phyloP scores from a whole-genome alignment of 768 basidiomycete species.

The Mycena amicta region DNA sequence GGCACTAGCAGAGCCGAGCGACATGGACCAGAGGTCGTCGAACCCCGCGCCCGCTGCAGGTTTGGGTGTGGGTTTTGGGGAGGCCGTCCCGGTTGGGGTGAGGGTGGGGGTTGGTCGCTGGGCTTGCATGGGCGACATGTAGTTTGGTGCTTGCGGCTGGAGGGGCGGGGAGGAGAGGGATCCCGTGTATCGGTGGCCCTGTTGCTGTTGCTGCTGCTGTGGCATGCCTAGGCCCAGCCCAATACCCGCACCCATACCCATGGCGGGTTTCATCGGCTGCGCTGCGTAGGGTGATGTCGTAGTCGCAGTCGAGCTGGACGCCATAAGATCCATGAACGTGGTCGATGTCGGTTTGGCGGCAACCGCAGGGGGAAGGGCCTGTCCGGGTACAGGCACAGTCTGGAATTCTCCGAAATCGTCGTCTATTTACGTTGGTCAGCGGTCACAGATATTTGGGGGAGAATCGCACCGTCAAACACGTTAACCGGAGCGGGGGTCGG shows the following conservation, averaged over 20 bases:
- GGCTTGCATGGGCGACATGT: conserved; percentile 18
- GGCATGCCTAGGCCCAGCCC: conserved; percentile 18
- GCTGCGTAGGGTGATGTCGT: no score
- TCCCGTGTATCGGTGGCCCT: conserved; percentile 17
- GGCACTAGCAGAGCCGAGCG: conserved; percentile 53
- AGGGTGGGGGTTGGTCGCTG: not conserved
- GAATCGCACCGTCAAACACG: conserved; percentile 44
- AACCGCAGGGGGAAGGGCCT: conserved; percentile 35
- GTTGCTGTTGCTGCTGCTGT: conserved; percentile 28
- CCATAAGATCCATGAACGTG: conserved; percentile 55
- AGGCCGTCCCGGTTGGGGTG: conserved; percentile 20
- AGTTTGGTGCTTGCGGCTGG: conserved; percentile 27
- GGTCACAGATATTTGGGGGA: no score
- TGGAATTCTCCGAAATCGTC: conserved; percentile 91
- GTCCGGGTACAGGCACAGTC: conserved; percentile 54
- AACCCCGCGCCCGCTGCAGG: conserved; percentile 56
- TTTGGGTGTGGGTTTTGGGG: conserved; percentile 38
- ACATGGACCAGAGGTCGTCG: conserved; percentile 89
- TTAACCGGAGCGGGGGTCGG: conserved; percentile 39
- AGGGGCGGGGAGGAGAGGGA: conserved; percentile 31
- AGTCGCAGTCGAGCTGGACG: conserved; percentile 34
- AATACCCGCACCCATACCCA: conserved; percentile 16
- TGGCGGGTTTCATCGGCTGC: not conserved
- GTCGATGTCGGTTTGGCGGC: conserved; percentile 38
- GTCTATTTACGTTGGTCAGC: conserved; percentile 47